Conservation (phyloP, 2,329 filamentous ascomycete species). For the Colletotrichum cuscutae region DNA sequence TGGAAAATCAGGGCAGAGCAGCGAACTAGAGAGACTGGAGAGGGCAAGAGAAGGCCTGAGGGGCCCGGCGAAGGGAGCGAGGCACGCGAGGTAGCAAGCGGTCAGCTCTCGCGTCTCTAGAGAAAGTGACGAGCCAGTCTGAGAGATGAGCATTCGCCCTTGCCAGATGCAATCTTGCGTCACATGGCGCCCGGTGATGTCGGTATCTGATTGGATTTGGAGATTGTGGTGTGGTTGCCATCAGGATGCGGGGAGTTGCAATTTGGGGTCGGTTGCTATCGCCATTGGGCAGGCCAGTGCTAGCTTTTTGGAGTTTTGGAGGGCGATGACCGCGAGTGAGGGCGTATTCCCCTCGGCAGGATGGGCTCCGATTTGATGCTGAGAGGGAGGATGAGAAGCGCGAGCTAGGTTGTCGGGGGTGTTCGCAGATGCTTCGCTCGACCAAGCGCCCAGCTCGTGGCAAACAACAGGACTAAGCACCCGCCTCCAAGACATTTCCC, state of each 20-base stretch:
- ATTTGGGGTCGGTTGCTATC: slow-evolving; percentile 4
- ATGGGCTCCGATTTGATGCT: slow-evolving; percentile 16
- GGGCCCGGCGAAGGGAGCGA: background rate
- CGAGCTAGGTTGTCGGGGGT: background rate
- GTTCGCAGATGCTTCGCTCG: background rate
- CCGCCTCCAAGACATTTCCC: background rate
- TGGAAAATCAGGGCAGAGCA: background rate
- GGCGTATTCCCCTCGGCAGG: background rate
- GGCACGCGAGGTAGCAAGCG: background rate
- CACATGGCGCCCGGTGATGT: slow-evolving; percentile 30
- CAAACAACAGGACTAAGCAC: background rate
- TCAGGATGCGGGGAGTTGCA: slow-evolving; percentile 31
- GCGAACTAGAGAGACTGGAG: background rate
- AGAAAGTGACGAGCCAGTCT: background rate
- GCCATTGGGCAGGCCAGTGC: slow-evolving; percentile 13
- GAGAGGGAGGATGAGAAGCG: background rate
- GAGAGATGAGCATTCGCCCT: background rate
- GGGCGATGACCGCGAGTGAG: background rate
- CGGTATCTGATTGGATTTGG: slow-evolving; percentile 25
- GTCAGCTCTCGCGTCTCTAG: background rate
- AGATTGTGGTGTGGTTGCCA: slow-evolving; percentile 19
- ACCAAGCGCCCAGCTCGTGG: background rate
- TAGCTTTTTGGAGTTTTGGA: background rate
- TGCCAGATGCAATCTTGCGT: slow-evolving; percentile 30
- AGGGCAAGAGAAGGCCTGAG: background rate